Evolutionary conservation across 2,329 filamentous ascomycete genomes (phyloP).

Genomic region (Pseudogymnoascus sp.): DNA sequence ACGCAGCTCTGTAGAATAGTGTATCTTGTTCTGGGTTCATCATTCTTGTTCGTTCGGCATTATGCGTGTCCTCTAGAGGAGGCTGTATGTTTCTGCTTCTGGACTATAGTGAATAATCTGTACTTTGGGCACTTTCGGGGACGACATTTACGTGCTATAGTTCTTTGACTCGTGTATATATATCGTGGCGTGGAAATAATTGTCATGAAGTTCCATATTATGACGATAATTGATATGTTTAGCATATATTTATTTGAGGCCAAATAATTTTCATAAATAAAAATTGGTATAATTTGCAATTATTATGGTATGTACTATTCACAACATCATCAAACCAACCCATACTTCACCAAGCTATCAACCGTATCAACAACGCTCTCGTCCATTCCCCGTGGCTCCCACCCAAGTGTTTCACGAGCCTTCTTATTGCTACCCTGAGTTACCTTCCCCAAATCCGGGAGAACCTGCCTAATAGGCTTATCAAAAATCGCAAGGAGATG

Average conservation of each 20-base stretch:
- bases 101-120: not conserved
- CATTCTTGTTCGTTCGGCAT: not conserved
- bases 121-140: not conserved
- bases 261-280: not conserved
- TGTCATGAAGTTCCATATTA: not conserved
- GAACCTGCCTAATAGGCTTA: not conserved
- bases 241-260: not conserved
- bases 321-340: not conserved
- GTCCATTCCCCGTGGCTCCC: slow-evolving; percentile 1
- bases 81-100: not conserved
- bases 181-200: not conserved
- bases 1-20: slow-evolving; percentile 9
- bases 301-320: not conserved
- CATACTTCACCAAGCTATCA: slow-evolving; percentile 10
- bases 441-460: slow-evolving; percentile 1
- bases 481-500: not conserved
- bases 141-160: not conserved
- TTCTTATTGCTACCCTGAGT: not conserved
- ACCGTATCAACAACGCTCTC: slow-evolving; percentile 13
- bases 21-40: slow-evolving; percentile 4
- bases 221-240: not conserved
- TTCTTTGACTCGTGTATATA: not conserved
- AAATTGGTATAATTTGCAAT: not conserved
- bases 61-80: not conserved
- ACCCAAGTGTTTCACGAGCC: not conserved